Evolutionary conservation across 208 protist species (phyloP).

Genomic region (Angomonas desouzai): DNA sequence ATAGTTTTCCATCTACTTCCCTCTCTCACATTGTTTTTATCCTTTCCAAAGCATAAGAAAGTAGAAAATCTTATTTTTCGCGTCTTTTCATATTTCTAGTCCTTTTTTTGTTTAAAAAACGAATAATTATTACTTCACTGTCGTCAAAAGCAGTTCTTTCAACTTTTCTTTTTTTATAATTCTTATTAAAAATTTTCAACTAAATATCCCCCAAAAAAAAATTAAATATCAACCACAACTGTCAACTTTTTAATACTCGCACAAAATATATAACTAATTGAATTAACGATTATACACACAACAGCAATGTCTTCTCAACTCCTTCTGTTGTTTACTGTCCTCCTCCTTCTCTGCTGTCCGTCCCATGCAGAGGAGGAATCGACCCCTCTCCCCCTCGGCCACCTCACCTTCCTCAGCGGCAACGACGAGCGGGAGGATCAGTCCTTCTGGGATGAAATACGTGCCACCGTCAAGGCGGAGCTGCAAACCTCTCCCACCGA

Average conservation of each 20-base stretch:
- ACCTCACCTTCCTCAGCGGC: constrained; percentile 67
- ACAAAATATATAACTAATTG: too few species aligned
- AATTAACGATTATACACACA: not conserved
- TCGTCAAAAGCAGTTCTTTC: too few species aligned
- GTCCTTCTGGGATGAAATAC: constrained; percentile 42
- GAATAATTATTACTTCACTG: too few species aligned
- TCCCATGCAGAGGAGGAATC: not conserved
- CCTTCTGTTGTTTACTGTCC: too few species aligned
- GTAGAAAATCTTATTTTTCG: constrained; percentile 1
- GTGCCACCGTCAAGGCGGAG: not conserved
- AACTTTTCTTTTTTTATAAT: too few species aligned
- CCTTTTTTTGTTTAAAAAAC: not conserved
- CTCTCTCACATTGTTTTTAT: not conserved
- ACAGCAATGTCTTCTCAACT: too few species aligned
- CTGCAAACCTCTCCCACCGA: not conserved
- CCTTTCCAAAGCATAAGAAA: not conserved
- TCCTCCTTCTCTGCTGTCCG: too few species aligned
- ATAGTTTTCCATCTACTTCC: constrained; percentile 7
- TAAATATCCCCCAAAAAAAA: too few species aligned
- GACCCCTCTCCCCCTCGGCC: constrained; percentile 22
- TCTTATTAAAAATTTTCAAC: too few species aligned
- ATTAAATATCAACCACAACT: too few species aligned
- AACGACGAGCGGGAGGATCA: constrained; percentile 58
- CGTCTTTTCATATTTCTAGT: constrained; percentile 7
- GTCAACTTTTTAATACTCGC: not conserved